phyloP scores from a whole-genome alignment of 352 stramenopile species.

The Phytophthora pluvialis region DNA sequence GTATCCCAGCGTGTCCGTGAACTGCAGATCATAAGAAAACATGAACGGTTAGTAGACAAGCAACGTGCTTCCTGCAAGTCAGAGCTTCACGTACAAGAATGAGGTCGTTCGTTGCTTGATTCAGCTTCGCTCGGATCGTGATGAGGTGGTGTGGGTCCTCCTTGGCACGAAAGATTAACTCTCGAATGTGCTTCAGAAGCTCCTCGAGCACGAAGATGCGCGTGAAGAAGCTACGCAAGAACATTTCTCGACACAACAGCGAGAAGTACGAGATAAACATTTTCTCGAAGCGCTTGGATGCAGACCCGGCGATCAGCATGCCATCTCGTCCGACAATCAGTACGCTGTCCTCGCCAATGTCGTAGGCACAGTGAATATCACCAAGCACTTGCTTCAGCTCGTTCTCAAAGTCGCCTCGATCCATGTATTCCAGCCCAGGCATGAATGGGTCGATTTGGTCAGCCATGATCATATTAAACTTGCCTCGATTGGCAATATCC shows the following conservation, averaged over 20 bases:
- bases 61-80: too few relatives aligned
- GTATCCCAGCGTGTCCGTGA: constrained; percentile 95
- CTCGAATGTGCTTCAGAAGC: constrained; percentile 92
- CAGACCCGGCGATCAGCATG: constrained; percentile 93
- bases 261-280: constrained; percentile 95
- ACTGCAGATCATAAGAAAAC: constrained; percentile 33
- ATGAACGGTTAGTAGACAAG: too few relatives aligned
- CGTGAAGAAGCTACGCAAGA: constrained; percentile 96
- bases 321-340: constrained; percentile 94
- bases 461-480: constrained; percentile 97
- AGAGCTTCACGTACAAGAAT: constrained; percentile 66
- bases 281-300: constrained; percentile 93
- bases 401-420: constrained; percentile 97
- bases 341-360: constrained; percentile 95
- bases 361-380: constrained; percentile 65
- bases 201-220: constrained; percentile 95
- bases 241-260: constrained; percentile 95
- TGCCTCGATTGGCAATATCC: constrained; percentile 92
- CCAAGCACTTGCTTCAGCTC: constrained; percentile 95
- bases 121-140: constrained; percentile 88
- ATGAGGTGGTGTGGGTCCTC: constrained; percentile 88
- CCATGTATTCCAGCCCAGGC: constrained; percentile 97
- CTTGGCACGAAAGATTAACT: constrained; percentile 89
- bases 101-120: constrained; percentile 91
- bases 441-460: constrained; percentile 97